Evolutionary conservation across 2,329 filamentous ascomycete species (phyloP), one percentile per base, ranked within the genome.

Genomic region (Diatrype stigma): DNA sequence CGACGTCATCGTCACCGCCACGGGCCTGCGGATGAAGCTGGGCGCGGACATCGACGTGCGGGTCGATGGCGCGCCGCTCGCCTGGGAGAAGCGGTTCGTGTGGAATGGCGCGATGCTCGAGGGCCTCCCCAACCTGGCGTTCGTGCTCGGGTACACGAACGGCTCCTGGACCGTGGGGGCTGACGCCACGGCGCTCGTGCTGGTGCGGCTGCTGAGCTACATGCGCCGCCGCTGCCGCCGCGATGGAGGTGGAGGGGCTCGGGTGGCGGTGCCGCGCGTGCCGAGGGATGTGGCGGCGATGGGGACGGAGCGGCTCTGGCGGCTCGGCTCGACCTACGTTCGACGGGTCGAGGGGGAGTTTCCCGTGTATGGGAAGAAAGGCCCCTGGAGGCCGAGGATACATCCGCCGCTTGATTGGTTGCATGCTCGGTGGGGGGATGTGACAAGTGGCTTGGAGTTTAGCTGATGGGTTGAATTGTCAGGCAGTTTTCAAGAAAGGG

Each of bases 1-100:
- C 0, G 84, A 87, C 56, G 74, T 84, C 52, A 84, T 87, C 54
- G 70, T 87, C 51, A 86, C 83, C 0, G 84, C 84, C 0, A 87
- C 84, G 0, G 84, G 84, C 0, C 72, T 86, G 2, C 76, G 77
- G 51, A 61, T 86, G 17, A 67, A 73, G 8, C 68, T 86, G 32
- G 76, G 75, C 1, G 81, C 81, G 26, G 73, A 74, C 23, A 74
- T 79, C 21, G 62, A 69, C 2, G 58, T 85, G 16, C 60, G 63
- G 1, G 67, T 85, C 4, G 81, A 87, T 53, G 76, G 74, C 6
- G 51, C 67, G 12, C 60, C 66, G 53, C 81, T 51, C 61, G 76
- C 19, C 49, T 77, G 11, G 56, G 26, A 23, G 48, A 37, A 49
- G 67, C 0, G 64, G 71, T 2, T 75, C 74, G 47, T 84, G 74